Evolutionary conservation across 1,284 basidiomycete species (phyloP).

Genomic region (Rhodofomes roseus): DNA sequence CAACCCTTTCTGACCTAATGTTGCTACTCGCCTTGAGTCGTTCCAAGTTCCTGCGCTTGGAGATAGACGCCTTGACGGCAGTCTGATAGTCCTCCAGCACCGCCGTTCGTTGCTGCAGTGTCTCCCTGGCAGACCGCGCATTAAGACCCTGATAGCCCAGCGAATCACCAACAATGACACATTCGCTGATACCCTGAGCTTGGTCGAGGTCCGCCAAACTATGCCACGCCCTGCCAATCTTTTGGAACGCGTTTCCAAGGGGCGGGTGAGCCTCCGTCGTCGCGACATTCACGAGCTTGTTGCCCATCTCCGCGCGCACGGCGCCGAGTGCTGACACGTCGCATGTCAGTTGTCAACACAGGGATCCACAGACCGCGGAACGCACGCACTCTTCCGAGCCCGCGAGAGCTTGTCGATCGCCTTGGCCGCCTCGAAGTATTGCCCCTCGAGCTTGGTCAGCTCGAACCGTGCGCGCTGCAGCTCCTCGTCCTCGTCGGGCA

Average conservation of each 20-base stretch:
- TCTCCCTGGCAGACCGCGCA: conserved; percentile 92
- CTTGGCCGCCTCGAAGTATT: conserved; percentile 87
- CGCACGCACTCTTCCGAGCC: conserved; percentile 65
- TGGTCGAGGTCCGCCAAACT: conserved; percentile 81
- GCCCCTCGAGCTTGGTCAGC: conserved; percentile 83
- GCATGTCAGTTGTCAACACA: conserved; percentile 2
- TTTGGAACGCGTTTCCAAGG: conserved; percentile 75
- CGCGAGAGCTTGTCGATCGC: conserved; percentile 81
- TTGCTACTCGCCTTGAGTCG: conserved; percentile 85
- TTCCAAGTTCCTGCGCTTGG: conserved; percentile 86
- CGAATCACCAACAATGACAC: conserved; percentile 88
- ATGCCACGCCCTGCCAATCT: conserved; percentile 83
- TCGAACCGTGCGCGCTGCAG: conserved; percentile 86
- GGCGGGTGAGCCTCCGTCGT: conserved; percentile 84
- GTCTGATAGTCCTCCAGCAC: conserved; percentile 91
- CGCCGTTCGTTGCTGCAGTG: conserved; percentile 79
- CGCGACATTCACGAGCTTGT: conserved; percentile 83
- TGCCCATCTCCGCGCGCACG: conserved; percentile 83
- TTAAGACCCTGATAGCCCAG: conserved; percentile 93
- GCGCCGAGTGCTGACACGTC: conserved; percentile 58
- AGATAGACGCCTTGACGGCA: conserved; percentile 88
- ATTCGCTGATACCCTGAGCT: conserved; percentile 86
- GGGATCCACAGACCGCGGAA: background rate
- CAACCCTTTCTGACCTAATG: conserved; percentile 83
- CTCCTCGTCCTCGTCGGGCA: conserved; percentile 83